phyloP scores from a whole-genome alignment of 306 rosid species.

The Castanopsis chinensis region DNA sequence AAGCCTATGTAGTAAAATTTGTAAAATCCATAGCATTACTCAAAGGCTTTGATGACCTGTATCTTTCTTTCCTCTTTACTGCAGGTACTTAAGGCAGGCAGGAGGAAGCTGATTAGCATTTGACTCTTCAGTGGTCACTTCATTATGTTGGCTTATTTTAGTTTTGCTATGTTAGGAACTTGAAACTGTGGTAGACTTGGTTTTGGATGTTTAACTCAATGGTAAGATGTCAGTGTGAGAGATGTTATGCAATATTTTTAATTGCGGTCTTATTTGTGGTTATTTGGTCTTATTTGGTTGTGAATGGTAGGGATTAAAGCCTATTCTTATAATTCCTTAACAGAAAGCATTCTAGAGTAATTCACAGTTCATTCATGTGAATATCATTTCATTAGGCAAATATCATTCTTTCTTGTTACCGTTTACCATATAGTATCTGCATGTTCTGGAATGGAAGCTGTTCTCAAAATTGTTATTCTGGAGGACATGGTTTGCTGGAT shows the following conservation, averaged over 20 bases:
- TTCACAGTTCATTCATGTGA: neutral
- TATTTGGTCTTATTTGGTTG: neutral
- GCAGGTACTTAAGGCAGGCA: conserved; percentile 32
- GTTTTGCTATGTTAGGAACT: conserved; percentile 22
- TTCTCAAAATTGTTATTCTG: neutral
- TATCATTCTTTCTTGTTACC: neutral
- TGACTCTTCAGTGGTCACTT: conserved; percentile 29
- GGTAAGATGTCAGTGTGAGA: conserved; percentile 13
- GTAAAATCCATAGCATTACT: too few species aligned
- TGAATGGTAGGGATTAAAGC: neutral
- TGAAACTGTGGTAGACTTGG: conserved; percentile 18
- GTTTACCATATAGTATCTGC: neutral
- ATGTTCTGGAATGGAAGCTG: neutral
- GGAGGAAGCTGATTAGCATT: conserved; percentile 37
- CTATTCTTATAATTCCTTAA: neutral
- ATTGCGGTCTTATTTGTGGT: neutral
- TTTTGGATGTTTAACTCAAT: conserved; percentile 12
- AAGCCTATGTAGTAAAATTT: too few species aligned
- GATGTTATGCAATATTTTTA: conserved; percentile 17
- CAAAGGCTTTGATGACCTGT: neutral
- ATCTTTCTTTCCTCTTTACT: neutral
- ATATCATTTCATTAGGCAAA: neutral
- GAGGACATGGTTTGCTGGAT: neutral
- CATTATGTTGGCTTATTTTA: conserved; percentile 17
- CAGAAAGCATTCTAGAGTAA: neutral